These are phyloP conservation scores for Viola pubescens DNA, from an alignment of 441 rosid genomes.

Conservation along the genomic window DNA sequence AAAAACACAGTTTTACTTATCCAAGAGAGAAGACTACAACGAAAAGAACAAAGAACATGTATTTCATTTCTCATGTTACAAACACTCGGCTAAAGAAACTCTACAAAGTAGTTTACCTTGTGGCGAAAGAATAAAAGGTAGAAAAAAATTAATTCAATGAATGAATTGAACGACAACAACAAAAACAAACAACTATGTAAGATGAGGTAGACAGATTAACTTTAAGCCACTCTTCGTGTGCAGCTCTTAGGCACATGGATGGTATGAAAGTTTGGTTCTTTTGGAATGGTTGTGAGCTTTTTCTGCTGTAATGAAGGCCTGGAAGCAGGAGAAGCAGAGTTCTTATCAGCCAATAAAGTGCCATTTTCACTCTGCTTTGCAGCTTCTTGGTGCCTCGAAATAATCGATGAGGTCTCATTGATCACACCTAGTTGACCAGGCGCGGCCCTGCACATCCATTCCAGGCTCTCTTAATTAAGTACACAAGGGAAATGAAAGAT, in stretches of 20 bases:
- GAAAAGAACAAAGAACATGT: neutral
- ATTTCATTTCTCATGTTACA: neutral
- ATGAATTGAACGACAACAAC: slow-evolving; percentile 32
- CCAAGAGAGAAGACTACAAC: neutral
- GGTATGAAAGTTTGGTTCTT: slow-evolving; percentile 40
- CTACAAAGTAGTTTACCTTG: neutral
- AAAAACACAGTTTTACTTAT: neutral
- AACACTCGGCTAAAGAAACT: neutral
- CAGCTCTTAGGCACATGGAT: slow-evolving; percentile 48
- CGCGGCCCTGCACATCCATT: slow-evolving; percentile 23
- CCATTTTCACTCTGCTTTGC: slow-evolving; percentile 16
- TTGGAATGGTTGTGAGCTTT: slow-evolving; percentile 35
- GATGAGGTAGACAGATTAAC: neutral
- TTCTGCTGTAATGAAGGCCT: slow-evolving; percentile 25
- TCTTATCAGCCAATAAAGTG: slow-evolving; percentile 20
- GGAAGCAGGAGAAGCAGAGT: slow-evolving; percentile 16
- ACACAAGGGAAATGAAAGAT: neutral
- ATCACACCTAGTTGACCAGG: slow-evolving; percentile 25
- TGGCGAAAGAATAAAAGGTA: neutral
- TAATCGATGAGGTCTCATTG: slow-evolving; percentile 24
- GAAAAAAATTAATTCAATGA: slow-evolving; percentile 21
- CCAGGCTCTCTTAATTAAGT: neutral
- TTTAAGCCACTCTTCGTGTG: slow-evolving; percentile 24
- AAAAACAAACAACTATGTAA: neutral
- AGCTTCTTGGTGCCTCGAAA: slow-evolving; percentile 18